Conservation (phyloP, 2,329 filamentous ascomycete species). For the Clarireedia monteithiana region DNA sequence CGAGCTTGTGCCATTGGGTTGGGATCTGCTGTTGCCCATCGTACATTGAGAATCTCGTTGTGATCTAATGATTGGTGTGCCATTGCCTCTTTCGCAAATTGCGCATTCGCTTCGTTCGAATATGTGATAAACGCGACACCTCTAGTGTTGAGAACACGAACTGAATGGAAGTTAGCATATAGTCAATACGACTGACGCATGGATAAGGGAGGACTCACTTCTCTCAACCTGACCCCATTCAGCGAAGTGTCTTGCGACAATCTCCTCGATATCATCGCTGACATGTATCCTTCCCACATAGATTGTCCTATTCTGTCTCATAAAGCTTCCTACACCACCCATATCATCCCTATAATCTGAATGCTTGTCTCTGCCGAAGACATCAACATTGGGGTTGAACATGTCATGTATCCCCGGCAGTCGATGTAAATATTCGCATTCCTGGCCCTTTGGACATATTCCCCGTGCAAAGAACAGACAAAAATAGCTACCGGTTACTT, state of each 20-base stretch:
- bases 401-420: constrained; percentile 80
- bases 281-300: constrained; percentile 94
- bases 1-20: constrained; percentile 92
- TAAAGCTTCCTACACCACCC: constrained; percentile 91
- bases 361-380: constrained; percentile 89
- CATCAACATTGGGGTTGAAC: constrained; percentile 90
- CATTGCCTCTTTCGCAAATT: constrained; percentile 95
- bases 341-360: constrained; percentile 94
- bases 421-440: constrained; percentile 91
- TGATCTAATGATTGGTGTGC: constrained; percentile 88
- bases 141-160: constrained; percentile 76
- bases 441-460: constrained; percentile 73
- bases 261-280: constrained; percentile 92
- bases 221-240: constrained; percentile 95
- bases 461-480: constrained; percentile 89
- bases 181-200: neutral
- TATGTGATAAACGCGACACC: constrained; percentile 97
- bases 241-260: constrained; percentile 88
- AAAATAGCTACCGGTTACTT: constrained; percentile 74
- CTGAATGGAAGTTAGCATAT: constrained; percentile 27
- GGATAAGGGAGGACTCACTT: constrained; percentile 32
- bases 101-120: constrained; percentile 77
- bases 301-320: constrained; percentile 86
- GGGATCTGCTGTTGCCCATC: constrained; percentile 94
- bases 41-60: constrained; percentile 85